Evolutionary conservation across 1,284 basidiomycete species (phyloP), one percentile per base, ranked within the genome.

Genomic region (Anthracocystis setariae): DNA sequence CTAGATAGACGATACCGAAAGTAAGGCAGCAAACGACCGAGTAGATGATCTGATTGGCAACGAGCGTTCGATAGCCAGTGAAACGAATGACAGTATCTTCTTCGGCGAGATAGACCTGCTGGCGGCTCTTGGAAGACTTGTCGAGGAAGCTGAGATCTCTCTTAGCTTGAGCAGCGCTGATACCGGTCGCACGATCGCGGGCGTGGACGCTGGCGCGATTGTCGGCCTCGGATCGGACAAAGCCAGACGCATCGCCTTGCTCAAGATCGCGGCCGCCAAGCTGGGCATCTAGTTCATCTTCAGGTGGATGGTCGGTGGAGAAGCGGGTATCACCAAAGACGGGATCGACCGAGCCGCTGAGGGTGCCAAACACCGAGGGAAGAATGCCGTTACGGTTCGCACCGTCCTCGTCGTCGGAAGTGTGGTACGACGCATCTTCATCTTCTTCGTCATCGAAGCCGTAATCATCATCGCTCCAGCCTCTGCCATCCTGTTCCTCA

Each of bases 41-140:
- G 93, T 94, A 99, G 5, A 90, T 66, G 79, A 86, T 85, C 48
- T 88, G 86, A 50, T 90, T 88, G 86, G 88, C 88, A 8, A 78
- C 78, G 42, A 91, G 85, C 5, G 88, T 87, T 75, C 91, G 89
- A 79, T 93, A 95, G n/a, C 94, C 94, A 17, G 93, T 88, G 78
- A 99, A 91, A 8, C 93, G 89, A 54, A 98, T 88, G 15, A 90
- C 90, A 40, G 88, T 88, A 79, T 98, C 96, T 83, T 99, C 96
- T 77, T 98, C 96, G 3, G 89, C 86, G 24, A 98, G 87, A 78
- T 94, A 89, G 37, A 98, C 87, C 2, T 89, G 91, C 84, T 99
- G 96, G 59, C 92, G 73, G 51, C 68, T 67, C 44, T 56, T 72
- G 46, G 75, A 76, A 18, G 56, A 51, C 58, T 80, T 79, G 67